phyloP scores from a whole-genome alignment of 2,329 filamentous ascomycete genomes.

The Decorospora gaudefroyi region DNA sequence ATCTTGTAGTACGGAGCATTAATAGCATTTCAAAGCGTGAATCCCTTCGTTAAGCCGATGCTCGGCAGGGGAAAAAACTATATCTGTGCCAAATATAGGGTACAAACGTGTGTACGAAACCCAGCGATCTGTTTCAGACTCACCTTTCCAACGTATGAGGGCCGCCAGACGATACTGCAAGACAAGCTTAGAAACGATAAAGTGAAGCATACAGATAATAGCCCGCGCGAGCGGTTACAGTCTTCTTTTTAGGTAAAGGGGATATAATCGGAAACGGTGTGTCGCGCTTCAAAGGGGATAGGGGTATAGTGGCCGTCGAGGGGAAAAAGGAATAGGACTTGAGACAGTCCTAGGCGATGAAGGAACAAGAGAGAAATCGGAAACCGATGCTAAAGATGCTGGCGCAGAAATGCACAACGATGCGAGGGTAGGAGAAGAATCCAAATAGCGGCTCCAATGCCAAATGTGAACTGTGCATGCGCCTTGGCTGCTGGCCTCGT shows the following conservation, averaged over 20 bases:
- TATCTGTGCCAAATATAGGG: slow-evolving; percentile 25
- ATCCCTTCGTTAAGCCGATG: slow-evolving; percentile 14
- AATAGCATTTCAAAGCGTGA: slow-evolving; percentile 17
- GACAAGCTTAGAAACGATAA: slow-evolving; percentile 12
- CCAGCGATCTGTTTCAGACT: slow-evolving; percentile 23
- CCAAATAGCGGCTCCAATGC: slow-evolving; percentile 16
- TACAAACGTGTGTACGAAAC: slow-evolving; percentile 21
- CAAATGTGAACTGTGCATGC: slow-evolving; percentile 16
- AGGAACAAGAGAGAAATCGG: slow-evolving; percentile 20
- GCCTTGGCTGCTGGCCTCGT: slow-evolving; percentile 19
- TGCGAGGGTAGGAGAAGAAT: slow-evolving; percentile 21
- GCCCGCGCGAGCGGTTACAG: slow-evolving; percentile 51
- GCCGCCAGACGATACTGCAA: slow-evolving; percentile 6
- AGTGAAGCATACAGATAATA: slow-evolving; percentile 37
- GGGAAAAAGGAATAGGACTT: slow-evolving; percentile 18
- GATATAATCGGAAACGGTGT: slow-evolving; percentile 22
- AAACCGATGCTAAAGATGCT: slow-evolving; percentile 38
- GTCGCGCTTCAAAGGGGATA: slow-evolving; percentile 20
- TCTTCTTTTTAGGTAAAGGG: slow-evolving; percentile 43
- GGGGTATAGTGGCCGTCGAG: slow-evolving; percentile 44
- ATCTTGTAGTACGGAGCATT: slow-evolving; percentile 11
- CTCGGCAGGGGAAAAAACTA: slow-evolving; percentile 22
- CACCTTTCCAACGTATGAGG: slow-evolving; percentile 12
- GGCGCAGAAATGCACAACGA: slow-evolving; percentile 31
- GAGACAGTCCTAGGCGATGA: slow-evolving; percentile 4